These are phyloP conservation scores for Ceratocystis albifundus DNA, from an alignment of 2,329 filamentous ascomycete species.

Conservation along the genomic window DNA sequence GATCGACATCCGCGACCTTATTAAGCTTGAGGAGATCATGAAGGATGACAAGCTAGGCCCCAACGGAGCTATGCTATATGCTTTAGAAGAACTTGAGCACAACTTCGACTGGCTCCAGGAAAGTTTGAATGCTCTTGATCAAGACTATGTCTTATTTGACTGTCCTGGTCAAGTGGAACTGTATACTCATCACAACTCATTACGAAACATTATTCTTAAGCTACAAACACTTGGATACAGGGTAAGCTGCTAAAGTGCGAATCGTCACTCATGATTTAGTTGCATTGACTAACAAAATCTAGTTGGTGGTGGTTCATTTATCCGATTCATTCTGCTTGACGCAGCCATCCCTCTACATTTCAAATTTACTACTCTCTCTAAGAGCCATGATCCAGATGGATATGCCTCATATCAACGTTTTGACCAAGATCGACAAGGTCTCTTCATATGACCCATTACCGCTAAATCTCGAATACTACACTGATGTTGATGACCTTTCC, in stretches of 20 bases:
- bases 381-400: constrained; percentile 98
- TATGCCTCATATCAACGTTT: constrained; percentile 85
- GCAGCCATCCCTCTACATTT: constrained; percentile 86
- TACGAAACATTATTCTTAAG: constrained; percentile 83
- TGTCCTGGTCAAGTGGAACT: constrained; percentile 95
- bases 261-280: constrained; percentile 27
- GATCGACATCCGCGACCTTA: constrained; percentile 76
- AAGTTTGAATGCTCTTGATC: constrained; percentile 64
- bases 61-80: constrained; percentile 86
- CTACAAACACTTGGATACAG: constrained; percentile 86
- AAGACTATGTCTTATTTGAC: constrained; percentile 91
- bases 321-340: constrained; percentile 91
- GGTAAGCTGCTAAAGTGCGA: constrained; percentile 42
- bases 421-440: constrained; percentile 96
- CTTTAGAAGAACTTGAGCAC: constrained; percentile 85
- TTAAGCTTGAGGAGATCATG: constrained; percentile 94
- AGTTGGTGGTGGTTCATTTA: constrained; percentile 89
- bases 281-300: constrained; percentile 18
- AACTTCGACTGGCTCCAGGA: constrained; percentile 88
- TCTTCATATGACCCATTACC: constrained; percentile 72
- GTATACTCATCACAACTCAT: constrained; percentile 85
- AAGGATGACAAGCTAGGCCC: constrained; percentile 77
- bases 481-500: constrained; percentile 84
- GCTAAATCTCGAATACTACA: constrained; percentile 95
- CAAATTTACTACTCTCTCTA: constrained; percentile 81